Evolutionary conservation across 768 basidiomycete species (phyloP), one percentile per base, ranked within the genome.

Genomic region (Jaapia argillacea): DNA sequence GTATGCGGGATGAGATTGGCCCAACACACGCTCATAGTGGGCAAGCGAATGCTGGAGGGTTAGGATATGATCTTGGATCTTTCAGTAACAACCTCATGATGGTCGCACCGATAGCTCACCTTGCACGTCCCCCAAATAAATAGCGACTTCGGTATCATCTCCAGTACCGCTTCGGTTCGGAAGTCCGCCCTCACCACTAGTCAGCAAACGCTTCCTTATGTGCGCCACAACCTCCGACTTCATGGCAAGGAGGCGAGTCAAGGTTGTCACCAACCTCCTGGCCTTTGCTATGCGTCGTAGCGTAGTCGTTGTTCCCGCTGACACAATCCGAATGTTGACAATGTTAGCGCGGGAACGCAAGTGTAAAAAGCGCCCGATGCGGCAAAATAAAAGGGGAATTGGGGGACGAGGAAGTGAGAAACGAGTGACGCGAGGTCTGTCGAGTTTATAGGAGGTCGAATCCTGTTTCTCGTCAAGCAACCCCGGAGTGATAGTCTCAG

Each of bases 51-150:
- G 83, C 54, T 93, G 88, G 44, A 97, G 66, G 2, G 87, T 80
- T 20, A 92, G 60, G 51, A 96, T 90, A 58, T 97, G 93, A 61
- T 97, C 92, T 92, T 40, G 14, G 44, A 24, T 35, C 16, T 23
- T 42, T n/a, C n/a, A n/a, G n/a, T n/a, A n/a, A n/a, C n/a, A n/a
- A n/a, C n/a, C n/a, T n/a, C n/a, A n/a, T 39, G 2, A 16, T 48
- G 27, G 45, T 45, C 51, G 28, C 10, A 44, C 26, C 28, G 12
- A 12, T 4, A 20, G 52, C 68, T 38, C 50, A 90, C 92, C 92
- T 68, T 92, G 87, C 2, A 97, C 75, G 59, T 97, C 92, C 20
- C 87, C 88, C 65, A 93, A 76, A 57, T 94, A 90, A 2, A 91
- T 85, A 7, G 77, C 81, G 20, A 94, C 75, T 49, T 89, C 87